Percentiles rank a stretch among this genome's conserved stretches.
Evolutionary conservation across 1,284 basidiomycete species (phyloP).

Genomic region (Apiotrichum domesticum): DNA sequence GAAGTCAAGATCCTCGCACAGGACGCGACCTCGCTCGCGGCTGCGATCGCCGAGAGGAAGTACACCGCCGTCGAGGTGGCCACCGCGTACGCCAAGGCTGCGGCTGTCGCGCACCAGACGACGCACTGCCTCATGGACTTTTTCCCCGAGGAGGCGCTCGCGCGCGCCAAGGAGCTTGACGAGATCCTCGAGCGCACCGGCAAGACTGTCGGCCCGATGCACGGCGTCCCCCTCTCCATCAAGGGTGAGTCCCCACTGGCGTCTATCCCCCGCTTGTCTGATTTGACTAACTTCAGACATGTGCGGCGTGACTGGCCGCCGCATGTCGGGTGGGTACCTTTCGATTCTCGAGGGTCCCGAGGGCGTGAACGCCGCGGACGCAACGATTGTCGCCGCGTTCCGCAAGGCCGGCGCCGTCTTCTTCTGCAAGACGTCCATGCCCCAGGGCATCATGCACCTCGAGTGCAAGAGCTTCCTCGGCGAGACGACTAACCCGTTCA

Average conservation of each 20-base stretch:
- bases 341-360: conserved; percentile 11
- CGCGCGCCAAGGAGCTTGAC: conserved; percentile 57
- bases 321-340: conserved; percentile 20
- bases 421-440: conserved; percentile 22
- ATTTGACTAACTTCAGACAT: conserved; percentile 30
- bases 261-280: background rate
- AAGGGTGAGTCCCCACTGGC: conserved; percentile 39
- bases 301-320: conserved; percentile 43
- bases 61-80: conserved; percentile 27
- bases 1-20: conserved; percentile 29
- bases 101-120: conserved; percentile 35
- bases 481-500: conserved; percentile 48
- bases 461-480: conserved; percentile 33
- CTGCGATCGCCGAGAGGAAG: conserved; percentile 28
- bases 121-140: conserved; percentile 66
- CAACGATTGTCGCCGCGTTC: conserved; percentile 15
- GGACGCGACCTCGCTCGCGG: conserved; percentile 38
- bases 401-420: conserved; percentile 30
- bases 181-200: conserved; percentile 52
- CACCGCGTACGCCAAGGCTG: conserved; percentile 26
- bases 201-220: conserved; percentile 54
- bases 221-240: conserved; percentile 59
- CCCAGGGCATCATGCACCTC: conserved; percentile 36
- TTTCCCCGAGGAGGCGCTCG: conserved; percentile 58
- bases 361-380: conserved; percentile 6